Percentiles rank a stretch among this genome's conserved stretches.
Evolutionary conservation across 257 asterid genomes (phyloP).

Genomic region (Phtheirospermum japonicum): DNA sequence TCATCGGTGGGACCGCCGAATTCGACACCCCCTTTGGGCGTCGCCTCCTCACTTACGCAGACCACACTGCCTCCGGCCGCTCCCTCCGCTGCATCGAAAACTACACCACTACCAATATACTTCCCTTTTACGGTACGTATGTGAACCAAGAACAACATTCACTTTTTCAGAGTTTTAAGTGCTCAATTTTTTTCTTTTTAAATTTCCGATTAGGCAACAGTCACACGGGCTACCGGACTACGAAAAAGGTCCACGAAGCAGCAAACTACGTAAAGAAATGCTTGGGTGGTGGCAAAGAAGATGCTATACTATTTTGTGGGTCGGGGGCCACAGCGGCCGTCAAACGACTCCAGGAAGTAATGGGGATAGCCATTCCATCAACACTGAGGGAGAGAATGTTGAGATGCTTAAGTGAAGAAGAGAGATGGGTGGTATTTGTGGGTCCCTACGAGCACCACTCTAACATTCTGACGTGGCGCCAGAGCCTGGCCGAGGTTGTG

Average conservation of each 20-base stretch:
- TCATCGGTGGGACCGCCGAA: constrained; percentile 42
- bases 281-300: constrained; percentile 56
- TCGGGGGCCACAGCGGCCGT: constrained; percentile 73
- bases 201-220: constrained; percentile 35
- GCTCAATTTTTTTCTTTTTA: not conserved
- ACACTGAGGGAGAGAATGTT: constrained; percentile 43
- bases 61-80: constrained; percentile 80
- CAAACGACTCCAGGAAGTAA: constrained; percentile 68
- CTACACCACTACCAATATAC: constrained; percentile 39
- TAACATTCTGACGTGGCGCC: constrained; percentile 71
- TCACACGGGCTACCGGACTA: constrained; percentile 51
- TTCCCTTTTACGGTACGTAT: constrained; percentile 49
- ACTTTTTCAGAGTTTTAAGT: not conserved
- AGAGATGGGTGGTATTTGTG: constrained; percentile 63
- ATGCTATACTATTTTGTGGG: constrained; percentile 55
- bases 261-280: constrained; percentile 50
- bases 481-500: constrained; percentile 70
- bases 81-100: constrained; percentile 54
- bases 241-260: constrained; percentile 51
- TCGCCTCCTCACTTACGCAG: constrained; percentile 69
- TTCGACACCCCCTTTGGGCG: constrained; percentile 60
- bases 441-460: constrained; percentile 88
- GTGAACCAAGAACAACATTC: no score
- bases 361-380: constrained; percentile 57
- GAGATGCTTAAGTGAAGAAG: constrained; percentile 33